Evolutionary conservation across 2,329 filamentous ascomycete species (phyloP), one percentile per base, ranked within the genome.

Genomic region (Pseudogymnoascus sp.): DNA sequence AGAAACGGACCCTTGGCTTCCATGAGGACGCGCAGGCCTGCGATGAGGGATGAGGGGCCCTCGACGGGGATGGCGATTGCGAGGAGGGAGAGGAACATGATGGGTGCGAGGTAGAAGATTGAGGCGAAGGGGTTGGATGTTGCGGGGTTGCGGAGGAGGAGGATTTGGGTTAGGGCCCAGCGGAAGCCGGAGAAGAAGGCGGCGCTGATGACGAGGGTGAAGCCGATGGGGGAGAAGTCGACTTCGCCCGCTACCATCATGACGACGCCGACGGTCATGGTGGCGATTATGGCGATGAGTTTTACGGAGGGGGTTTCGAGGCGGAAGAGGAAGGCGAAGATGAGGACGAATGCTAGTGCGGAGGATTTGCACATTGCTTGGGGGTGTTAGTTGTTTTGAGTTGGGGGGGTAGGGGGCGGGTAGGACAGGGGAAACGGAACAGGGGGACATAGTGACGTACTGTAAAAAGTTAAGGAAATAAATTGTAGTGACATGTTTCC

Each of bases 161-260:
- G 84, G 64, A 99, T 96, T 73, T 99, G 94, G 0, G 94, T 97
- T n/a, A 99, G 79, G n/a, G 86, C 90, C 94, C 94, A 99, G 69
- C 94, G 88, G 78, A 99, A 96, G 61, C 94, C 94, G 1, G 92
- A 96, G 73, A 96, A 96, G 76, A 96, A 94, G 60, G 92, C 90
- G 10, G 94, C 92, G 0, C 88, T 87, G 74, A 99, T 97, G 76
- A 97, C 89, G 66, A 99, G 87, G 55, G 91, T 76, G 74, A 99
- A 99, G 42, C 94, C 94, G 31, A 90, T 81, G 0, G 88, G 80
- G 69, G 92, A 86, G 76, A 99, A 99, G 59, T 91, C 87, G 37
- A 95, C 87, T 76, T 99, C 94, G 64, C 93, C 94, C 5, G 92
- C 91, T 0, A 97, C 94, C 94, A 99, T 99, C 86, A 97, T 95